Evolutionary conservation across 495 filamentous ascomycete species (phyloP).

Genomic region (Penicillium simplicissimum): DNA sequence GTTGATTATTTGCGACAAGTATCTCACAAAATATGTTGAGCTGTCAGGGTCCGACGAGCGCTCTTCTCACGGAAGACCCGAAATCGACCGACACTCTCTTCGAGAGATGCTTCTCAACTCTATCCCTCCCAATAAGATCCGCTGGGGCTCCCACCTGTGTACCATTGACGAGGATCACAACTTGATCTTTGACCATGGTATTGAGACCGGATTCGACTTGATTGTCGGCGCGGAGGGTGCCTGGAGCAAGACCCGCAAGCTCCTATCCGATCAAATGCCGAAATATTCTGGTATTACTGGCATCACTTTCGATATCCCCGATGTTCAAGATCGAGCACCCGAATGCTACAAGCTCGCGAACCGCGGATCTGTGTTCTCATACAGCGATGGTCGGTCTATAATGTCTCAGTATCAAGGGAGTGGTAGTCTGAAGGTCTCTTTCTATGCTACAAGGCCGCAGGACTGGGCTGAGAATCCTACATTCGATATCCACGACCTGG

Average conservation of each 20-base stretch:
- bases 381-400: constrained; percentile 17
- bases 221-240: constrained; percentile 64
- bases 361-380: constrained; percentile 19
- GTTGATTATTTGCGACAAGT: constrained; percentile 22
- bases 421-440: constrained; percentile 18
- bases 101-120: constrained; percentile 32
- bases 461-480: constrained; percentile 6
- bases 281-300: constrained; percentile 48
- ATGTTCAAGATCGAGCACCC: constrained; percentile 19
- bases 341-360: constrained; percentile 15
- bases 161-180: constrained; percentile 24
- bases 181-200: constrained; percentile 22
- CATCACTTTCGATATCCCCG: constrained; percentile 13
- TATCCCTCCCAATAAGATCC: constrained; percentile 25
- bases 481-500: constrained; percentile 1
- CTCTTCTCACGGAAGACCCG: constrained; percentile 25
- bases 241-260: constrained; percentile 53
- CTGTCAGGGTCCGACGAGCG: constrained; percentile 1
- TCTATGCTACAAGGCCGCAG: constrained; percentile 3
- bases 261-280: constrained; percentile 48
- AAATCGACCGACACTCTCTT: constrained; percentile 34
- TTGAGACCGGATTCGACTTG: constrained; percentile 37
- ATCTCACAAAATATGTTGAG: constrained; percentile 18
- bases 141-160: constrained; percentile 27
- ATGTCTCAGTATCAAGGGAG: constrained; percentile 23